phyloP scores from a whole-genome alignment of 352 stramenopile species.

The Pythium aquatile region DNA sequence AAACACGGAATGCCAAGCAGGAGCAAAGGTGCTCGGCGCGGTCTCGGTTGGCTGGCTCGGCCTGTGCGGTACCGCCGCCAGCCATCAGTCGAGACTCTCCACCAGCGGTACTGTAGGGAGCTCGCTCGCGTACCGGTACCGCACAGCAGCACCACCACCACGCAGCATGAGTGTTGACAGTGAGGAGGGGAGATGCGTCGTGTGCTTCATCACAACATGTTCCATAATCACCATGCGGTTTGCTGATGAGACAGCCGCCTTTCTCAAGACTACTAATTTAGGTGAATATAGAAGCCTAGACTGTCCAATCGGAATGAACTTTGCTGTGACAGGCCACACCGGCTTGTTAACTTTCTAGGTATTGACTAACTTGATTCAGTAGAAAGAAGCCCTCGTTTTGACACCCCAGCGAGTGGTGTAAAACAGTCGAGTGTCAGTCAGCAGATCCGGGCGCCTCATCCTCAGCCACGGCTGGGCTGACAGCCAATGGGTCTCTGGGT shows the following conservation, averaged over 20 bases:
- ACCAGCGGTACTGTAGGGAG: neutral
- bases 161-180: neutral
- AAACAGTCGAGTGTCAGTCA: neutral
- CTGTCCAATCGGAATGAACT: neutral
- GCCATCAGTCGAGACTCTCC: neutral
- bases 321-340: neutral
- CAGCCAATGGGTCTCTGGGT: neutral
- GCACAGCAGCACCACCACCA: neutral
- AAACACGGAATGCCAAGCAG: conserved; percentile 12
- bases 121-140: neutral
- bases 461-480: neutral
- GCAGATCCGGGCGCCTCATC: neutral
- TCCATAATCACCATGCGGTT: neutral
- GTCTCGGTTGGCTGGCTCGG: no score
- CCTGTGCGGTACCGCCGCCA: neutral
- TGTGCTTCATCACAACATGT: neutral
- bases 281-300: neutral
- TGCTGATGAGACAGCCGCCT: neutral
- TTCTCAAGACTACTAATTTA: neutral
- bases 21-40: neutral
- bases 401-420: neutral
- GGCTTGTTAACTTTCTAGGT: neutral
- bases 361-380: neutral
- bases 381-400: neutral
- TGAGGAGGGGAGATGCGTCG: neutral